Evolutionary conservation across 2,329 filamentous ascomycete species (phyloP), one percentile per base, ranked within the genome.

Genomic region (Pestalotiopsis sp.): DNA sequence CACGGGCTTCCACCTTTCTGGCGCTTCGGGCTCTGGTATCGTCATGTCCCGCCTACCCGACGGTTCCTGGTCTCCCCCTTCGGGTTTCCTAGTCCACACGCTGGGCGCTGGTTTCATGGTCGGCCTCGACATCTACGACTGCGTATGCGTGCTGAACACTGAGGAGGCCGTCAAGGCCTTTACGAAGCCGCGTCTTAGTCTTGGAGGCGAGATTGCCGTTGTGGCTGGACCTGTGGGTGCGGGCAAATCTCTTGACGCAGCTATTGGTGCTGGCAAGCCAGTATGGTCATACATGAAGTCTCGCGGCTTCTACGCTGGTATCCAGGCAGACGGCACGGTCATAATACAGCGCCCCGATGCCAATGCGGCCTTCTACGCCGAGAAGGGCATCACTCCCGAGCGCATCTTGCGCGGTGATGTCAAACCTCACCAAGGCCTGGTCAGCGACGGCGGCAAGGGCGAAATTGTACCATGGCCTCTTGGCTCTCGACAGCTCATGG

Each of bases 201-300:
- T 97, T 0, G 94, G 94, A 3, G 91, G 91, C 45, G 93, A 96
- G 76, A 83, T 97, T 41, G 92, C 92, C 70, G 92, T 93, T 4
- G 90, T 90, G 0, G 93, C 93, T 0, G 91, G 87, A 0, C 87
- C 87, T 0, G 87, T 90, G 40, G 90, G 94, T 31, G 86, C 92
- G 1, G 94, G 94, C 14, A 93, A 91, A 9, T 84, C 91, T 1
- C 81, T 96, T 3, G 93, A 95, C 57, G 87, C 87, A 0, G 89
- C 91, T 72, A 75, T 93, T 17, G 68, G 68, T 12, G 64, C 56
- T 13, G 66, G 38, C n/a, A 76, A 91, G 36, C 92, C 93, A 0
- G 86, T 95, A 6, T 95, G 91, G 85, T 94, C 90, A 38, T 97
- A 97, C 78, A 89, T 97, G 81, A 97, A 97, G 82, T 95, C 92